Evolutionary conservation across 768 basidiomycete species (phyloP).

Genomic region (Austroboletus festivus): DNA sequence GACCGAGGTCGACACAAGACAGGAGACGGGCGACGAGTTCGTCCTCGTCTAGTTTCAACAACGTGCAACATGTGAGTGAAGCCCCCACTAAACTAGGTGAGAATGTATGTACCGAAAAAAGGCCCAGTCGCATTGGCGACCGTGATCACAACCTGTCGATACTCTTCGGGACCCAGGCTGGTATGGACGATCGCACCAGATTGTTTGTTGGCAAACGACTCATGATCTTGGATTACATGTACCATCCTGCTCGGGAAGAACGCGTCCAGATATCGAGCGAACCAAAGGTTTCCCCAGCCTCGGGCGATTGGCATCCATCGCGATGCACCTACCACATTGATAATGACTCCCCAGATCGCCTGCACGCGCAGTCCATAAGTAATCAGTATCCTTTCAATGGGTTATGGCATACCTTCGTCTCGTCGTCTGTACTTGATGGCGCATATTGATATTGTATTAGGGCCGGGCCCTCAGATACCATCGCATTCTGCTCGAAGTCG

Average conservation of each 20-base stretch:
- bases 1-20: conserved; percentile 3
- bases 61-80: background rate
- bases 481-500: background rate
- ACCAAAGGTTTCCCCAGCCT: conserved; percentile 1
- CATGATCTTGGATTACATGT: conserved; percentile 1
- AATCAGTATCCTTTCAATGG: background rate
- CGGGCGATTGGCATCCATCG: conserved; percentile 1
- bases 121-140: background rate
- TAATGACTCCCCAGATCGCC: background rate
- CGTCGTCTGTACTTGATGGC: background rate
- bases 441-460: background rate
- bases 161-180: background rate
- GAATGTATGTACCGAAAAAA: conserved; percentile 13
- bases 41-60: conserved; percentile 4
- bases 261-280: background rate
- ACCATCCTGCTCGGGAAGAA: background rate
- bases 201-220: background rate
- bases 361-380: background rate
- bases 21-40: conserved; percentile 8
- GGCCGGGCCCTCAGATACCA: background rate
- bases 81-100: background rate
- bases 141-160: conserved; percentile 5
- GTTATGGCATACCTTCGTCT: no score
- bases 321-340: background rate
- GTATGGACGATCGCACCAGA: conserved; percentile 1